Evolutionary conservation across 179 eudicot genomes (phyloP), one percentile per base, ranked within the genome.

Genomic region (Beta corolliflora): DNA sequence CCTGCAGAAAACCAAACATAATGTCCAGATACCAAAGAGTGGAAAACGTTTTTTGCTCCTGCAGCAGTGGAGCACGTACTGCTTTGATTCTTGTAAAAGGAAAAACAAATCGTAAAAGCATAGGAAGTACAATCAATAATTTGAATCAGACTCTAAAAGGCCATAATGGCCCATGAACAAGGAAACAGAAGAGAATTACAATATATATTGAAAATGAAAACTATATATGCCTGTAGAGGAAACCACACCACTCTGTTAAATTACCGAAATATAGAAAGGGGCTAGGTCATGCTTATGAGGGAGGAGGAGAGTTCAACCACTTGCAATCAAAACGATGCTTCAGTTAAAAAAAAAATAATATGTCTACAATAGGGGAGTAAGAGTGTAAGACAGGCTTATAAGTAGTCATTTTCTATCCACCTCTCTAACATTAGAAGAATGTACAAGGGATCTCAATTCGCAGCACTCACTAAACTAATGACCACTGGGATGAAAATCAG

Each of bases 1-100:
- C 98, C 99, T 96, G 88, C 58, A 69, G 72, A 46, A 78, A 54
- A 71, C 21, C 29, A 82, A 54, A 82, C 25, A 60, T 46, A 53
- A 31, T 54, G 53, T 56, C 78, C 21, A 1, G 69, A 66, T 41
- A 55, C 21, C 54, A 79, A 18, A 19, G 19, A 41, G 58, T 41
- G 21, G n/a, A 67, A 25, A 31, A 60, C 56, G 50, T 70, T 64
- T 11, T 11, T 10, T 69, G 21, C 59, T 1, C 18, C 10, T 45
- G 44, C 56, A n/a, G n/a, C 71, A 64, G 7, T 19, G 52, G 8
- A 64, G 9, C 5, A 64, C 7, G 10, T 5, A 63, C 67, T 63
- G 59, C 59, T 55, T 55, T 11, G 55, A 52, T 52, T 11, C 12
- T 11, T 55, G 9, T 9, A 14, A 14, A 11, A 55, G 7, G 9